These are phyloP conservation scores for Penicillium bialowiezense DNA, from an alignment of 495 filamentous ascomycete species.

Conservation along the genomic window DNA sequence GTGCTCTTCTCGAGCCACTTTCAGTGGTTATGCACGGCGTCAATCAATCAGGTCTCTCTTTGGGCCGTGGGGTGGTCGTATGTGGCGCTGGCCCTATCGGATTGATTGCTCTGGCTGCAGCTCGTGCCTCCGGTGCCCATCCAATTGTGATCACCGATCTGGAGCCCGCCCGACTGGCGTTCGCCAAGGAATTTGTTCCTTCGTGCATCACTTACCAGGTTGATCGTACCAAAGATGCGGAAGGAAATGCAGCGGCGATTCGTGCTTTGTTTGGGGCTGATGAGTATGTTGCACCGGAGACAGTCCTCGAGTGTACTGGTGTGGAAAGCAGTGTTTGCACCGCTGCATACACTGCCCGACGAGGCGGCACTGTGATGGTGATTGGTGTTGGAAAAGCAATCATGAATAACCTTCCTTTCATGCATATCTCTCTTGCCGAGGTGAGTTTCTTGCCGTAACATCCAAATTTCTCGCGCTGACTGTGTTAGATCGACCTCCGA, in stretches of 20 bases:
- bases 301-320: conserved; percentile 62
- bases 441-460: conserved; percentile 5
- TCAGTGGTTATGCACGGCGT: conserved; percentile 72
- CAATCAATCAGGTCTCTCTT: conserved; percentile 50
- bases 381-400: conserved; percentile 59
- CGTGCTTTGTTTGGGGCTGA: conserved; percentile 43
- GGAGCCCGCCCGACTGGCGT: conserved; percentile 51
- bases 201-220: conserved; percentile 53
- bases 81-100: conserved; percentile 79
- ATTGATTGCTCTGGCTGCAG: conserved; percentile 58
- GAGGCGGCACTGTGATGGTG: conserved; percentile 59
- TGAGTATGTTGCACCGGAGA: conserved; percentile 53
- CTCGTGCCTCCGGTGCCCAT: conserved; percentile 60
- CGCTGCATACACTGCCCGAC: conserved; percentile 52
- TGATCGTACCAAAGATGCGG: conserved; percentile 36
- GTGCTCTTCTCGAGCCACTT: conserved; percentile 73
- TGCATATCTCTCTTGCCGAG: conserved; percentile 61
- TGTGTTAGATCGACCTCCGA: conserved; percentile 54
- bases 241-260: conserved; percentile 53
- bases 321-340: conserved; percentile 58
- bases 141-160: conserved; percentile 64
- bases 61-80: conserved; percentile 57
- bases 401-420: conserved; percentile 65
- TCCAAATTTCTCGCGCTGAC: neutral
- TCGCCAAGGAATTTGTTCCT: conserved; percentile 59